These are phyloP conservation scores for Exophiala oligosperma DNA, from an alignment of 2,329 filamentous ascomycete genomes.

Conservation along the genomic window DNA sequence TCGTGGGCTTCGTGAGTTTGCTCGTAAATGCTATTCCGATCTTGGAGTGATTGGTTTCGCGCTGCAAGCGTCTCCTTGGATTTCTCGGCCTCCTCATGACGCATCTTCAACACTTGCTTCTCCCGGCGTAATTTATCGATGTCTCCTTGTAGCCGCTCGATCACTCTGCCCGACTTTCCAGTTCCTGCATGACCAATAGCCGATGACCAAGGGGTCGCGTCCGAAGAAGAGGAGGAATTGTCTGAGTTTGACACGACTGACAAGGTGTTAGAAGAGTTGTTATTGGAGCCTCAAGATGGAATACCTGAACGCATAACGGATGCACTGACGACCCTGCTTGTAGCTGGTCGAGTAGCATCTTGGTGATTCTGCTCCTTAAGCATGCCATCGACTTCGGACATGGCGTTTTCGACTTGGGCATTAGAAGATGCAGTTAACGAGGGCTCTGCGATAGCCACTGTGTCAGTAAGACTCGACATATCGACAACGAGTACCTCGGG, in stretches of 20 bases:
- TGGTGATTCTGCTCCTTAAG: constrained; percentile 25
- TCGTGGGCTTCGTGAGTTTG: constrained; percentile 49
- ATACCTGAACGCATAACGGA: constrained; percentile 28
- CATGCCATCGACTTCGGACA: constrained; percentile 28
- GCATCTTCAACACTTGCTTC: constrained; percentile 45
- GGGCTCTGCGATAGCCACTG: constrained; percentile 1
- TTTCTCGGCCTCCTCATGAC: constrained; percentile 48
- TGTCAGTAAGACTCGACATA: neutral
- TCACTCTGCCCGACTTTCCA: constrained; percentile 52
- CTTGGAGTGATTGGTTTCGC: constrained; percentile 46
- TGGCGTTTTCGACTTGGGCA: constrained; percentile 13
- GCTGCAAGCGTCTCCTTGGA: constrained; percentile 47
- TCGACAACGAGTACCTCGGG: neutral
- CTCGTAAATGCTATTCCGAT: constrained; percentile 47
- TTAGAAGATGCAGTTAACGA: constrained; percentile 3
- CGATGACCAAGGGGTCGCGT: constrained; percentile 46
- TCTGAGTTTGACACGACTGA: constrained; percentile 24
- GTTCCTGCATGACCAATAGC: constrained; percentile 51
- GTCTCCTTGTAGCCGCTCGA: constrained; percentile 52
- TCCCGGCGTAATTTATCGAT: constrained; percentile 51
- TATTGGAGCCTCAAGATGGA: neutral
- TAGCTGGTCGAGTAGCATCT: constrained; percentile 18
- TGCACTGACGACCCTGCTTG: constrained; percentile 25
- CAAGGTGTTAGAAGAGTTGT: neutral
- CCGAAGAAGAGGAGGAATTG: constrained; percentile 29